phyloP scores from a whole-genome alignment of 805 yeast genomes.

The Saturnispora zaruensis region DNA sequence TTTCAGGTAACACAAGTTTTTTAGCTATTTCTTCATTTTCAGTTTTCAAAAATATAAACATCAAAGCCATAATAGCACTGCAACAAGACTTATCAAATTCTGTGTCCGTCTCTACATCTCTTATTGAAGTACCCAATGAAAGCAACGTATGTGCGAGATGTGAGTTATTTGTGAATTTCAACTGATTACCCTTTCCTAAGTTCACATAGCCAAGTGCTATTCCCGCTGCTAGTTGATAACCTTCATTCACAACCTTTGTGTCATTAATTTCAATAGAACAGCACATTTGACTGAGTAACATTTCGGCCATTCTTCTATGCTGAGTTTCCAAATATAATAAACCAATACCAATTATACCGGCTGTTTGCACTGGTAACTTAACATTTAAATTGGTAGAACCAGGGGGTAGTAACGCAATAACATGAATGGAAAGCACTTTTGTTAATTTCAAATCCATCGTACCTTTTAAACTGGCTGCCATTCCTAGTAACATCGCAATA shows the following conservation, averaged over 20 bases:
- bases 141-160: conserved; percentile 54
- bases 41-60: conserved; percentile 65
- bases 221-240: conserved; percentile 83
- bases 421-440: conserved; percentile 86
- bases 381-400: conserved; percentile 90
- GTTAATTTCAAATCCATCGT: conserved; percentile 81
- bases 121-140: conserved; percentile 47
- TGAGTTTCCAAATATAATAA: conserved; percentile 68
- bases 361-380: conserved; percentile 73
- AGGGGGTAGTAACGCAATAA: conserved; percentile 80
- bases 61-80: conserved; percentile 72
- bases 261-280: conserved; percentile 48
- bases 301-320: conserved; percentile 80
- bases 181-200: conserved; percentile 61
- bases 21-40: conserved; percentile 50
- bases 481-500: conserved; percentile 80
- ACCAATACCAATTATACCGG: conserved; percentile 88
- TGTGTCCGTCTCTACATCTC: conserved; percentile 52
- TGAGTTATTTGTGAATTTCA: conserved; percentile 44
- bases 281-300: conserved; percentile 60
- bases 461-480: conserved; percentile 82
- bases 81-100: conserved; percentile 55
- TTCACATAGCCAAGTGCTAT: conserved; percentile 79
- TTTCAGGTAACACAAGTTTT: conserved; percentile 52
- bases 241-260: conserved; percentile 55